Conservation (phyloP, 139 green algal species). For the Dunaliella primolecta region DNA sequence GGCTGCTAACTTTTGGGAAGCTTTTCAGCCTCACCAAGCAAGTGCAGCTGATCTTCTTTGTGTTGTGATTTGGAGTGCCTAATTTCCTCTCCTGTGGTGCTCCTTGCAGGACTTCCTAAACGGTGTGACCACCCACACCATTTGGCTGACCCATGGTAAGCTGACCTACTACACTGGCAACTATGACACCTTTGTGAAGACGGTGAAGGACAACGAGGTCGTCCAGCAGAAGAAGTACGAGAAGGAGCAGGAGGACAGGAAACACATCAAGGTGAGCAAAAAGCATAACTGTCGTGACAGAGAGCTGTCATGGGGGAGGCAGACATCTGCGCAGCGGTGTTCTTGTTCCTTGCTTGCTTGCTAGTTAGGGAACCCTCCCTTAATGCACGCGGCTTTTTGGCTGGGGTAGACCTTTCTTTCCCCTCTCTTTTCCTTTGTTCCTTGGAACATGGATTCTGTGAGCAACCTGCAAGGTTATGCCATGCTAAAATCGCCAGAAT, state of each 20-base stretch:
- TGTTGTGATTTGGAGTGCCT: no score
- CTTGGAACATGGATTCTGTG: no score
- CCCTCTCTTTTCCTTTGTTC: constrained; percentile 48
- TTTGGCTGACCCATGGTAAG: constrained; percentile 84
- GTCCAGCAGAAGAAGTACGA: constrained; percentile 96
- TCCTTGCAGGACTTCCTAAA: constrained; percentile 90
- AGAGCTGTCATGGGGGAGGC: constrained; percentile 65
- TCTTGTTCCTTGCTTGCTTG: no score
- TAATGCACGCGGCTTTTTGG: no score
- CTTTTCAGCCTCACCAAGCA: no score
- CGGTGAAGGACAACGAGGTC: constrained; percentile 79
- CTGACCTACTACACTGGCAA: constrained; percentile 82
- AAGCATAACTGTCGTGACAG: constrained; percentile 51
- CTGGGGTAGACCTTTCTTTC: not conserved
- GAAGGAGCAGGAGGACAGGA: constrained; percentile 81
- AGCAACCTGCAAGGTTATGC: no score
- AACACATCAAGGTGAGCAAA: constrained; percentile 71
- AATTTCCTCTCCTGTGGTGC: no score
- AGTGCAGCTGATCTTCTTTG: no score
- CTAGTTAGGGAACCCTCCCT: no score
- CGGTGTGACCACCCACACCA: constrained; percentile 94
- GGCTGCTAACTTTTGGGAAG: no score
- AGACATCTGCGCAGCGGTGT: not conserved
- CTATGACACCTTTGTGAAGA: constrained; percentile 86
- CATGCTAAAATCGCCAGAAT: no score